These are phyloP conservation scores for Carex scoparia DNA, from an alignment of 176 grass and related monocot species.

Conservation along the genomic window DNA sequence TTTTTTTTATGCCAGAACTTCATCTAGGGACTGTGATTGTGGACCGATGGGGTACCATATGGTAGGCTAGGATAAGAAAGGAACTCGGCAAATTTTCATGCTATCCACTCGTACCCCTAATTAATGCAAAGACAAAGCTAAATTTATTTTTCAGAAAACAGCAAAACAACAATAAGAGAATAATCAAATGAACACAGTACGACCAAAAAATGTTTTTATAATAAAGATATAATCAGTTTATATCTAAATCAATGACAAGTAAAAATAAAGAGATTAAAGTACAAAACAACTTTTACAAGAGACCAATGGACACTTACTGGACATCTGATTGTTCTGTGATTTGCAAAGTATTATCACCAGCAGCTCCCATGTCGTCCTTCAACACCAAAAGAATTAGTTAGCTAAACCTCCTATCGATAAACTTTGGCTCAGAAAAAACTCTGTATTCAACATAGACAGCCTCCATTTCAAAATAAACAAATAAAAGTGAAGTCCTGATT, in stretches of 20 bases:
- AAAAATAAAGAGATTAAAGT: slow-evolving; percentile 7
- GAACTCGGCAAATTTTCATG: neutral
- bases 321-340: neutral
- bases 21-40: neutral
- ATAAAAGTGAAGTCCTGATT: neutral
- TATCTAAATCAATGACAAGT: neutral
- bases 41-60: neutral
- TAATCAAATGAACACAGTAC: neutral
- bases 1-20: neutral
- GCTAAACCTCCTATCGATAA: neutral
- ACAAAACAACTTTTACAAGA: neutral
- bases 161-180: neutral
- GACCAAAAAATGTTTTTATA: neutral
- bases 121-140: neutral
- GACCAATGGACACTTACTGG: slow-evolving; percentile 8
- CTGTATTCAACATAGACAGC: neutral
- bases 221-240: slow-evolving; percentile 16
- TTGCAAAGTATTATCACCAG: neutral
- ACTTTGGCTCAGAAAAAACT: neutral
- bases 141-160: neutral
- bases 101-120: neutral
- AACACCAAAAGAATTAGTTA: neutral
- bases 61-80: neutral
- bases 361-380: slow-evolving; percentile 1
- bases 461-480: neutral